Evolutionary conservation across 2,329 filamentous ascomycete genomes (phyloP), one percentile per base, ranked within the genome.

Genomic region (Fusarium acutatum): DNA sequence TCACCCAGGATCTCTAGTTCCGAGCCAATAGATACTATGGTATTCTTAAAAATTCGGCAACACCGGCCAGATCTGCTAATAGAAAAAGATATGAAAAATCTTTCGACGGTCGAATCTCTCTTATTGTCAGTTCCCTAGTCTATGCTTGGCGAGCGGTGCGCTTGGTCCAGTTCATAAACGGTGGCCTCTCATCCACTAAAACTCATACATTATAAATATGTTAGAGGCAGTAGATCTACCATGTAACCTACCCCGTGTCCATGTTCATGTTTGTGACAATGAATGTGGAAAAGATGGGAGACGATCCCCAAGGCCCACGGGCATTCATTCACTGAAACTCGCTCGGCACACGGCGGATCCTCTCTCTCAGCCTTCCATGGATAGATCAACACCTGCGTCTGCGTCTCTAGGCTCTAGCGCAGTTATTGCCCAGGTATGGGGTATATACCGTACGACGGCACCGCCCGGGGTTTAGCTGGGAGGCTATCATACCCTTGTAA

Each of bases 371-470:
- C 60, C 60, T 38, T 63, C 26, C 26, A 26, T 26, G 60, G 56
- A 59, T 59, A 59, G 56, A 40, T 26, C 44, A 47, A 44, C 34
- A 30, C 63, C 63, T 26, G 46, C 14, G 22, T 34, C 47, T 50
- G 47, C 26, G 12, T 34, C 47, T 50, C 30, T 37, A 18, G 3
- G 4, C 50, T 40, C 24, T 40, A n/a, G 50, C 34, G 44, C 37
- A 47, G 28, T 24, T 53, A 56, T 57, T 49, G 18, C 43, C 56
- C 26, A 37, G 65, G 50, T 46, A 50, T 72, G 64, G 64, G 53
- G 44, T 69, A 69, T 63, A 54, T 65, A 69, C 67, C 66, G 52
- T 69, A 69, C 66, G 67, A 69, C 65, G 59, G 59, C 64, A 63
- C 38, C 59, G 67, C 49, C 67, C 59, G 46, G 65, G 66, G 64